A percentile compares a stretch with the other conserved stretches of the same genome.
Evolutionary conservation across 108 stramenopile species (phyloP).

Genomic region (Cyclotella cryptica): DNA sequence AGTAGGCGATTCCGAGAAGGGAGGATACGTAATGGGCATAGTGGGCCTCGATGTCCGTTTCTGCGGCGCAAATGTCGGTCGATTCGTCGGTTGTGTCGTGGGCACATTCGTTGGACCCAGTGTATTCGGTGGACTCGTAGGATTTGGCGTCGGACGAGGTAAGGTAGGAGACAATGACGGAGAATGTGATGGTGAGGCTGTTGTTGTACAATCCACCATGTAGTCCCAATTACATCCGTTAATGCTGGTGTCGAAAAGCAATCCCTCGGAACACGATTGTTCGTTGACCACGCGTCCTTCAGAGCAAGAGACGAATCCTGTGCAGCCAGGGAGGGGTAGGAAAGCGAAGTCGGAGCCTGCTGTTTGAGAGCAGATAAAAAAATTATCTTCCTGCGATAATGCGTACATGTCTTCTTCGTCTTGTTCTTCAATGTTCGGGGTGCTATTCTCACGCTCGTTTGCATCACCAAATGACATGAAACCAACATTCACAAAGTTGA

Average conservation of each 20-base stretch:
- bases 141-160: slow-evolving; percentile 1
- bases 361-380: not conserved
- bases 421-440: not conserved
- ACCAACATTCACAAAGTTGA: not conserved
- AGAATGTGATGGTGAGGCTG: not conserved
- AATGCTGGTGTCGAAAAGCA: slow-evolving; percentile 3
- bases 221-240: slow-evolving; percentile 13
- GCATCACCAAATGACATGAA: not conserved
- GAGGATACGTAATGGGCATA: not conserved
- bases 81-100: not conserved
- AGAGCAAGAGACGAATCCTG: not conserved
- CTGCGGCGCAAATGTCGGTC: not conserved
- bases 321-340: slow-evolving; percentile 19
- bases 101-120: not conserved
- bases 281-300: not conserved
- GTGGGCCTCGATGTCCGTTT: not conserved
- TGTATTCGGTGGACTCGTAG: not conserved
- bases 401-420: not conserved
- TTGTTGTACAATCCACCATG: slow-evolving; percentile 1
- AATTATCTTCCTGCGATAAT: not conserved
- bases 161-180: slow-evolving; percentile 6
- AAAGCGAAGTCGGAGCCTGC: not conserved
- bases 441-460: not conserved
- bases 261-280: slow-evolving; percentile 10
- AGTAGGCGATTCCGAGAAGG: not conserved